Conservation (phyloP, 139 green algal genomes). For the Chara braunii region DNA sequence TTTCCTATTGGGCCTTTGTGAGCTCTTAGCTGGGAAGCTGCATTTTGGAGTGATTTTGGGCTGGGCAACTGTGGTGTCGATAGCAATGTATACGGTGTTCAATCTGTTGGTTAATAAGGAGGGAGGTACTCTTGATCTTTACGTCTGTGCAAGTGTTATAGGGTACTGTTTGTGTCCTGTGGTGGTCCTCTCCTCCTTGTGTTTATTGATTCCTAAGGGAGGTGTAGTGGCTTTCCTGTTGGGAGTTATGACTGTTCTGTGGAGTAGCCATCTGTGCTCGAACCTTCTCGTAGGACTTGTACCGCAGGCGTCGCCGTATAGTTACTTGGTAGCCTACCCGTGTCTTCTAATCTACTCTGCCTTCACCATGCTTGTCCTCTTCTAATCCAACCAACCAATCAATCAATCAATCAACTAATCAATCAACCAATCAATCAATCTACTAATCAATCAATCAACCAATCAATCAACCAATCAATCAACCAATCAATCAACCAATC, state of each 20-base stretch:
- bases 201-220: conserved; percentile 61
- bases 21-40: conserved; percentile 83
- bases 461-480: no score
- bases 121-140: conserved; percentile 59
- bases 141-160: conserved; percentile 74
- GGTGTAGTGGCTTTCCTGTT: conserved; percentile 12
- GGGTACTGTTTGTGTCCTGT: conserved; percentile 84
- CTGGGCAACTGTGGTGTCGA: conserved; percentile 71
- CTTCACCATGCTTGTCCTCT: conserved; percentile 76
- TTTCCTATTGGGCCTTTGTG: conserved; percentile 58
- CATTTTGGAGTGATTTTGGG: conserved; percentile 91
- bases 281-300: conserved; percentile 58
- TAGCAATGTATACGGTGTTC: conserved; percentile 63
- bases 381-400: no score
- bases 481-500: no score
- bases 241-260: conserved; percentile 57
- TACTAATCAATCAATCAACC: no score
- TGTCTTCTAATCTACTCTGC: conserved; percentile 72
- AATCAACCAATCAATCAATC: no score
- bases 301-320: conserved; percentile 54
- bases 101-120: conserved; percentile 30
- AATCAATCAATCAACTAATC: no score
- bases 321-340: conserved; percentile 61
- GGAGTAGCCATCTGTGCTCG: conserved; percentile 55
- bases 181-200: conserved; percentile 53